Base-by-base conservation (phyloP, 2,329 filamentous ascomycete genomes). In the Aspergillus neotritici region DNA sequence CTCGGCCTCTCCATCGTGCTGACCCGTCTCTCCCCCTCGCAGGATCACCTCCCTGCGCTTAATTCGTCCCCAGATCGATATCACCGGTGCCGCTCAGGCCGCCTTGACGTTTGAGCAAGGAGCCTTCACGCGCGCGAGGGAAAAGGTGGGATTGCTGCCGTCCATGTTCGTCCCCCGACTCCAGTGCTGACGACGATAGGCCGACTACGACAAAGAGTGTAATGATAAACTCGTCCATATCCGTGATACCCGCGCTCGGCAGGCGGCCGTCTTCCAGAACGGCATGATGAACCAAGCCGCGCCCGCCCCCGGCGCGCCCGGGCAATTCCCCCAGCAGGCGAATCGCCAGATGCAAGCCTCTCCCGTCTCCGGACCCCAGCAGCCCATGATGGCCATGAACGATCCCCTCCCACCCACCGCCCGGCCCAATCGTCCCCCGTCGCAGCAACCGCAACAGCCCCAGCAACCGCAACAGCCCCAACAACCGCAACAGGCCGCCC, bases 321-420 rank as follows among this genome's bases (percentile, higher is more conserved):
- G 57, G 38, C 65, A 66, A 30, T 75, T 76, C 46, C 67, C 72
- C 10, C 67, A 71, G 14, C 73, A 76, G 44, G 66, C 76, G 48
- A 72, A 71, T 42, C 71, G 69, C 41, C 72, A 64, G 16, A 71
- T 77, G 66, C 75, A 77, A 50, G 57, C 69, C 4, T 75, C 74
- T 2, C 69, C 73, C 1, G 71, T 78, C 34, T 52, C 62, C 15
- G 62, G 58, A 32, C 69, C 70, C 34, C 60, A 61, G 33, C 62
- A 61, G 32, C 60, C 67, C 58, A 44, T 55, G 4, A 66, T 67
- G 59, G 55, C 54, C 4, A 63, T 68, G 51, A 62, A 59, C 38
- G 56, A 61, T 14, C 55, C 60, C 10, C 59, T 46, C 21, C 62
- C 62, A 33, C 61, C 64, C 41, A 54, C 53, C 33, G 55, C 56